These are phyloP conservation scores for Lipomyces japonicus DNA, from an alignment of 805 yeast species.

Conservation along the genomic window DNA sequence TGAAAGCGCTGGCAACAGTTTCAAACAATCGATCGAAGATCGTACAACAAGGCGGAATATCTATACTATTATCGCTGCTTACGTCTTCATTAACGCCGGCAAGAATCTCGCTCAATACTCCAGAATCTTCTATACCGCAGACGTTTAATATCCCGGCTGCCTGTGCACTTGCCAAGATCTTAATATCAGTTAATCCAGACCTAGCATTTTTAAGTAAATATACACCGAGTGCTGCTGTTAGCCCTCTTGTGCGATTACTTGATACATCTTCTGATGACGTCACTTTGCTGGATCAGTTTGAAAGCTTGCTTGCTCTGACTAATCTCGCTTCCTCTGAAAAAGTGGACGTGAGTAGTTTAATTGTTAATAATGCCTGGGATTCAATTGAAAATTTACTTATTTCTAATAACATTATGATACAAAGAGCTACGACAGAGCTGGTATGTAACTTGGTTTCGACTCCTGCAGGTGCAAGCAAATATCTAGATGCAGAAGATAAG, in stretches of 20 bases:
- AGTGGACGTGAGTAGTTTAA: constrained; percentile 41
- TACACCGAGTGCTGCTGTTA: constrained; percentile 34
- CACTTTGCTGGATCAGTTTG: constrained; percentile 45
- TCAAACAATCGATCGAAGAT: constrained; percentile 31
- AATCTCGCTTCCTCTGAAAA: constrained; percentile 54
- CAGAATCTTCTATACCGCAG: constrained; percentile 1
- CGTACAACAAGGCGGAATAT: constrained; percentile 39
- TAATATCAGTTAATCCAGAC: constrained; percentile 39
- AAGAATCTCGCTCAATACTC: constrained; percentile 10
- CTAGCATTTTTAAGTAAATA: constrained; percentile 37
- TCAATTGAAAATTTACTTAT: constrained; percentile 46
- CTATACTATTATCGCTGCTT: constrained; percentile 25
- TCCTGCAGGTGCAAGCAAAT: constrained; percentile 38
- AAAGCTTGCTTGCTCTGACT: constrained; percentile 61
- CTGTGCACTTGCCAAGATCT: constrained; percentile 37
- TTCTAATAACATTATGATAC: constrained; percentile 48
- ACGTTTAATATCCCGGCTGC: constrained; percentile 29
- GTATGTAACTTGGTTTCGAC: constrained; percentile 54
- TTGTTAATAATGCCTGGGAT: constrained; percentile 44
- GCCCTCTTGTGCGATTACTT: constrained; percentile 36
- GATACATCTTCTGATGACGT: constrained; percentile 27
- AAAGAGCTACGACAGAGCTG: constrained; percentile 60
- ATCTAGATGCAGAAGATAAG: constrained; percentile 33
- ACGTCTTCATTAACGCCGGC: constrained; percentile 11
- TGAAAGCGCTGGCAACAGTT: constrained; percentile 36